These are phyloP conservation scores for Pittosporum tobira DNA, from an alignment of 129 eudicot species.

Conservation along the genomic window DNA sequence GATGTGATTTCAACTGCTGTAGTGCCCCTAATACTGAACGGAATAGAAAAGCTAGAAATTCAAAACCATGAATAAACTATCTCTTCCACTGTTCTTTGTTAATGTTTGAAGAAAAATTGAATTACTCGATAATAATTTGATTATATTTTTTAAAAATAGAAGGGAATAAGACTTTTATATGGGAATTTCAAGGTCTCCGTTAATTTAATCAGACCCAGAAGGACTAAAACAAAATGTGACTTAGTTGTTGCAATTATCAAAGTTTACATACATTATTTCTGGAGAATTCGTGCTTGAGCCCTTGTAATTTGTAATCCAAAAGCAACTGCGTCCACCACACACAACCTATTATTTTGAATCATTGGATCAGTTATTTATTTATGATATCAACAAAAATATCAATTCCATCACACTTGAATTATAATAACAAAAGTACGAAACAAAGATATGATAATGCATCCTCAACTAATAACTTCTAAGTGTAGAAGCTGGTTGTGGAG, in stretches of 20 bases:
- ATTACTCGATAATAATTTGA: no score
- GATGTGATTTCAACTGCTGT: conserved; percentile 74
- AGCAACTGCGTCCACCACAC: conserved; percentile 89
- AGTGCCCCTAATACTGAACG: conserved; percentile 60
- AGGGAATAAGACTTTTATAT: no score
- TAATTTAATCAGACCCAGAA: neutral
- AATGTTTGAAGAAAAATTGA: no score
- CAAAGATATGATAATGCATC: neutral
- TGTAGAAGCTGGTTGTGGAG: neutral
- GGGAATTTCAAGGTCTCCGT: no score
- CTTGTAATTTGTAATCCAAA: conserved; percentile 59
- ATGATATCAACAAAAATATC: neutral
- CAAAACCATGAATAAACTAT: neutral
- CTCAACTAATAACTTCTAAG: neutral
- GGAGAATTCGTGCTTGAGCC: conserved; percentile 46
- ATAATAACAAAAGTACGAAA: neutral
- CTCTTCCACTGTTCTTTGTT: neutral
- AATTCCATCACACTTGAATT: neutral
- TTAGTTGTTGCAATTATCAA: conserved; percentile 1
- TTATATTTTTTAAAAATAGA: no score
- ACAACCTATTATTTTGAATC: conserved; percentile 41
- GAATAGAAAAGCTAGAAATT: neutral
- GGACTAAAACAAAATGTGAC: neutral
- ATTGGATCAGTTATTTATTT: neutral
- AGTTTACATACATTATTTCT: conserved; percentile 53